A percentile compares a stretch with the other conserved stretches of the same genome.
These are phyloP conservation scores for Buddleja alternifolia DNA, from an alignment of 257 asterid genomes.

Conservation along the genomic window DNA sequence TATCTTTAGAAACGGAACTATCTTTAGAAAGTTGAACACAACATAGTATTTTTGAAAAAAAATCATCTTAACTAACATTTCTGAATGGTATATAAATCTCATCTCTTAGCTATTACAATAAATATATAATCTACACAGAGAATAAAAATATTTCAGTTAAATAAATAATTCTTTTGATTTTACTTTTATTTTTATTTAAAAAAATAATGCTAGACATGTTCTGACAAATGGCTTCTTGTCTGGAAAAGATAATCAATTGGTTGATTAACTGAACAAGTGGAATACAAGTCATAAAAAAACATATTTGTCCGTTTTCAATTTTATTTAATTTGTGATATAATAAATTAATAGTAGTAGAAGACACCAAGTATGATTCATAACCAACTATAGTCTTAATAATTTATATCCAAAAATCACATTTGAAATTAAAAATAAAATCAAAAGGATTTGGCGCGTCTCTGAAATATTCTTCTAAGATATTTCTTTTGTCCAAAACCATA, in stretches of 20 bases:
- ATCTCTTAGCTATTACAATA: too few relatives aligned
- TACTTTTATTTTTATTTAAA: neutral
- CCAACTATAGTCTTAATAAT: neutral
- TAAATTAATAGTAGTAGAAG: neutral
- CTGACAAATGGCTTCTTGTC: conserved; percentile 11
- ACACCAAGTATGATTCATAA: conserved; percentile 13
- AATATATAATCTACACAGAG: too few relatives aligned
- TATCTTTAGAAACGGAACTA: too few relatives aligned
- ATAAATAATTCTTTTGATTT: too few relatives aligned
- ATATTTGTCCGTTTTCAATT: neutral
- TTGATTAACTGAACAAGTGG: neutral
- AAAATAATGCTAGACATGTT: neutral
- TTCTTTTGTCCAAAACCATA: neutral
- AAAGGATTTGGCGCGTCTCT: conserved; percentile 30
- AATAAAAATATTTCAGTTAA: too few relatives aligned
- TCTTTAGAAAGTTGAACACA: too few relatives aligned
- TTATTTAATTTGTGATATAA: neutral
- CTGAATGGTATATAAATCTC: too few relatives aligned
- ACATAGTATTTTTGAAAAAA: too few relatives aligned
- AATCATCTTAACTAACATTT: too few relatives aligned
- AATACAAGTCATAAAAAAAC: conserved; percentile 15
- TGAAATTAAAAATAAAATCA: conserved; percentile 11
- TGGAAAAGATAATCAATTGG: neutral
- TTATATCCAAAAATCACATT: conserved; percentile 2
- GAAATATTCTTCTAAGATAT: conserved; percentile 24